Base-by-base conservation (phyloP, 768 basidiomycete species). In the Sporobolomyces roseus region DNA sequence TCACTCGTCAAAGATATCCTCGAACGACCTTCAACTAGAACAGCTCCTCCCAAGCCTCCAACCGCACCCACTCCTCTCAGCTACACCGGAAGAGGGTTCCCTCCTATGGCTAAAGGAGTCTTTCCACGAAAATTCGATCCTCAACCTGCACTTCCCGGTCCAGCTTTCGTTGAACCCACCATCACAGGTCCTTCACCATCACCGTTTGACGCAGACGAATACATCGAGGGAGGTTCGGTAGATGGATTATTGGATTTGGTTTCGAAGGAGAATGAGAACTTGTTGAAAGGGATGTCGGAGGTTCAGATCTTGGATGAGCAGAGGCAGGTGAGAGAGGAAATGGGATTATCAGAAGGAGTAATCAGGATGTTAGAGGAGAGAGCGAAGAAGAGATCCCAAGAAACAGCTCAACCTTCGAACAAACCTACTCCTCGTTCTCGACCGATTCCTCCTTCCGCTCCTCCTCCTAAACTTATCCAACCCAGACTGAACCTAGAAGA, bases 251-350 rank as follows among this genome's bases (percentile, higher is more conserved):
- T 64, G 19, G 17, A n/a, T 17, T 19, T 33, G 17, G 63, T 70
- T 33, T 65, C 68, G 63, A 38, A 50, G 41, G 68, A 65, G 50
- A 72, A 72, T 54, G 66, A 72, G 32, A 61, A 32, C 36, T 60
- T 72, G 3, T 32, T 72, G 33, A n/a, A 48, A 29, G 51, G 66
- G 4, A 72, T 72, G 71, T n/a, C 61, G n/a, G 71, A 72, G 36
- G 55, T 41, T 19, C 49, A 72, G 55, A 72, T 72, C 45, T 43
- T 72, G 29, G 66, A 72, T 67, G 73, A 76, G 38, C 72, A 74
- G 48, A 66, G 72, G 6, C 61, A 65, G 61, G 69, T 73, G 25
- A 50, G 65, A 33, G 75, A 74, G 36, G 68, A 65, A 17, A 59
- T 68, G 38, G 73, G 70, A 0, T 55, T 71, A 9, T 50, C 61